Percentiles rank a stretch among this genome's conserved stretches.
Conservation (phyloP, 768 basidiomycete species). For the Suillus paluster region DNA sequence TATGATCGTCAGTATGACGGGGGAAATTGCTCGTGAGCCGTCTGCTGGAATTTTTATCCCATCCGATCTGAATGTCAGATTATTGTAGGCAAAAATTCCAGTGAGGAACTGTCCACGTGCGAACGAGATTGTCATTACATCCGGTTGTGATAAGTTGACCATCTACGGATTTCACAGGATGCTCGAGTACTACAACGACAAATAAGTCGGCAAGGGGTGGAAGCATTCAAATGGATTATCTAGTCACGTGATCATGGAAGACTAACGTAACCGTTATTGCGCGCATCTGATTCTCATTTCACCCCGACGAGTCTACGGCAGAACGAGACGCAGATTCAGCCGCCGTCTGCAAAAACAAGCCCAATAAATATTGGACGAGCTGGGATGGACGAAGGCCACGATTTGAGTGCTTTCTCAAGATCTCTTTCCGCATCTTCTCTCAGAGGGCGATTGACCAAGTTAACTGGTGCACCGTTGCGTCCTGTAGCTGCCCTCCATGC, state of each 20-base stretch:
- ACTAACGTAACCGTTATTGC: not conserved
- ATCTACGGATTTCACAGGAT: too few species aligned
- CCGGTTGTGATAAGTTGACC: too few species aligned
- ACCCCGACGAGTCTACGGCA: not conserved
- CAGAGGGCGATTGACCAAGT: slow-evolving; percentile 62
- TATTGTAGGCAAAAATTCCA: too few species aligned
- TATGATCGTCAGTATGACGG: too few species aligned
- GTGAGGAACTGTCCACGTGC: too few species aligned
- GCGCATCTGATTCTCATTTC: not conserved
- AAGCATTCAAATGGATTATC: too few species aligned
- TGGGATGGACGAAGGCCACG: slow-evolving; percentile 38
- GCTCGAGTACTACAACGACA: too few species aligned
- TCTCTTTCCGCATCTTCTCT: slow-evolving; percentile 65
- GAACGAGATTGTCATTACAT: too few species aligned
- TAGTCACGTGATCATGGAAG: not conserved
- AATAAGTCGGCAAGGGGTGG: too few species aligned
- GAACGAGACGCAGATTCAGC: not conserved
- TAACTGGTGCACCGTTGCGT: slow-evolving; percentile 60
- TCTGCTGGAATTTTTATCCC: not conserved
- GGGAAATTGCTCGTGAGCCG: not conserved
- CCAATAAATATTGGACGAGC: not conserved
- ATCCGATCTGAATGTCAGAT: not conserved
- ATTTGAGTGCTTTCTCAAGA: slow-evolving; percentile 46
- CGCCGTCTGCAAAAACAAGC: slow-evolving; percentile 6
- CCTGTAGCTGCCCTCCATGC: slow-evolving; percentile 70